Percentiles rank a stretch among this genome's conserved stretches.
Conservation (phyloP, 306 rosid genomes). For the Quercus variabilis region DNA sequence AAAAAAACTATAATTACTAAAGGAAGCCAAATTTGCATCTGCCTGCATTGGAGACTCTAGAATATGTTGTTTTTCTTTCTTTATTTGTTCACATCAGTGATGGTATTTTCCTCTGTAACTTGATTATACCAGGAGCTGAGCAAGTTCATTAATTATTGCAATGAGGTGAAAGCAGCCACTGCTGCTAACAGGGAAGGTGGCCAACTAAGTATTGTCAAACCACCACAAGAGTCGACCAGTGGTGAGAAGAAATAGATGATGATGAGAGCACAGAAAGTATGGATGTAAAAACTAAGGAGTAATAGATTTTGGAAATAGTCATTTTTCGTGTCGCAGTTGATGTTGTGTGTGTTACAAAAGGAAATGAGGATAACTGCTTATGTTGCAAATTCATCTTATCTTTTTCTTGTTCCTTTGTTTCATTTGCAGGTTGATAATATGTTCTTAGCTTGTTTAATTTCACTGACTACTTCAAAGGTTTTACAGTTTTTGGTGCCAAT, state of each 20-base stretch:
- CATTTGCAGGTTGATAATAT: neutral
- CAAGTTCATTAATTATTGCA: conserved; percentile 87
- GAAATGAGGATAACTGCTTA: neutral
- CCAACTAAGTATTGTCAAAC: conserved; percentile 64
- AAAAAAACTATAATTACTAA: neutral
- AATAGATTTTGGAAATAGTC: neutral
- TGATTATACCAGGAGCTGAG: conserved; percentile 66
- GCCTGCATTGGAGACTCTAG: neutral
- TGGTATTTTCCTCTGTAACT: neutral
- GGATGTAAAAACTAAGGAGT: neutral
- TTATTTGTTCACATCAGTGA: neutral
- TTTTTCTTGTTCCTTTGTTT: neutral
- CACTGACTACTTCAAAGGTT: neutral
- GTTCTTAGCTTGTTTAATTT: neutral
- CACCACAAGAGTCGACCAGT: conserved; percentile 26
- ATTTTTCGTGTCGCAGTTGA: neutral
- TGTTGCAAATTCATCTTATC: neutral
- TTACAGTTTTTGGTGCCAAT: neutral
- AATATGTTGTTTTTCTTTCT: neutral
- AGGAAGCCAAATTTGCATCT: neutral
- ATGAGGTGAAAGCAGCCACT: conserved; percentile 83
- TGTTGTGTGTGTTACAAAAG: neutral
- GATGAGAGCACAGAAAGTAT: neutral
- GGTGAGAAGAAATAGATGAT: conserved; percentile 37
- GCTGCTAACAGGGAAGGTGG: conserved; percentile 87